Percentiles rank a stretch among this genome's conserved stretches.
Conservation (phyloP, 140 eudicot genomes). For the Oenanthe javanica region DNA sequence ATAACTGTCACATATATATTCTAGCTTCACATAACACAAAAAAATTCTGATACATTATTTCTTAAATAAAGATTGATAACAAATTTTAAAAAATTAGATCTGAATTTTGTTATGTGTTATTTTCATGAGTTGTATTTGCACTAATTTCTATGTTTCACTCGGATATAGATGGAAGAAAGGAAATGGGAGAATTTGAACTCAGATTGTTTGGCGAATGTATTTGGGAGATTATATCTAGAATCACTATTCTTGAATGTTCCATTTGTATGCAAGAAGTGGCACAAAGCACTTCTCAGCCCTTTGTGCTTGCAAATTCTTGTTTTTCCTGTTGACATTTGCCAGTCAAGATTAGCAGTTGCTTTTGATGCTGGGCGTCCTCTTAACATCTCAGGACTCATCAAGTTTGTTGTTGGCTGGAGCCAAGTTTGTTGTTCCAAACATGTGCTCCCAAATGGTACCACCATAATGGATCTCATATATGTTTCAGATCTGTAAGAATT, state of each 20-base stretch:
- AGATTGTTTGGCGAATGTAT: conserved; percentile 11
- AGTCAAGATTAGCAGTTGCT: neutral
- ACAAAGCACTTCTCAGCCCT: neutral
- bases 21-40: too few relatives aligned
- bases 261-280: conserved; percentile 13
- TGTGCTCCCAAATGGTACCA: neutral
- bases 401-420: neutral
- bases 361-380: too few relatives aligned
- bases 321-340: neutral
- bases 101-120: too few relatives aligned
- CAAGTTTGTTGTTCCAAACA: neutral
- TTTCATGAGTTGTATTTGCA: too few relatives aligned
- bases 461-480: neutral
- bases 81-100: too few relatives aligned
- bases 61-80: too few relatives aligned
- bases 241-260: conserved; percentile 5
- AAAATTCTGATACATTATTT: too few relatives aligned
- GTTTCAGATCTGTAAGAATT: neutral
- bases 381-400: neutral
- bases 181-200: conserved; percentile 9
- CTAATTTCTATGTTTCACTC: too few relatives aligned
- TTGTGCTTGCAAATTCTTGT: conserved; percentile 6
- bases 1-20: too few relatives aligned
- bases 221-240: neutral
- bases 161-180: conserved; percentile 5